Evolutionary conservation across 768 basidiomycete species (phyloP), one percentile per base, ranked within the genome.

Genomic region (Panaeolus papilionaceus): DNA sequence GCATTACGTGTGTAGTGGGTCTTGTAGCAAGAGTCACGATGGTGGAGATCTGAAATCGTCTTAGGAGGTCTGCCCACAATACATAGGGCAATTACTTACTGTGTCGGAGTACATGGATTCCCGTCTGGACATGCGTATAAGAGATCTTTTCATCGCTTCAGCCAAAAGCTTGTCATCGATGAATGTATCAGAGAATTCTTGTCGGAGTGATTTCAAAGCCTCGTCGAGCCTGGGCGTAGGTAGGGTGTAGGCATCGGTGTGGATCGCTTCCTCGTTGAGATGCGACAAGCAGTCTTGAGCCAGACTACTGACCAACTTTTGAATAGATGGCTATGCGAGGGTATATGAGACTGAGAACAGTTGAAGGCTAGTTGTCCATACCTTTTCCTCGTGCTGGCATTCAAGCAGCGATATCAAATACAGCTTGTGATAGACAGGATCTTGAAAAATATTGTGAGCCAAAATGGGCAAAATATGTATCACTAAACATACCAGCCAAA

Each of bases 301-400:
- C n/a, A 93, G 78, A 64, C 74, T 86, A 61, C 77, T 81, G 54
- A 92, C 86, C 6, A 94, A 79, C 74, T 91, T 89, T 77, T 94
- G 92, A 44, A 94, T 85, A 3, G 92, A 92, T 16, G 90, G 91
- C 92, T 93, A 68, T 42, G 14, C 6, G 12, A 23, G 14, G 6
- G 9, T 10, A 12, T 62, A 44, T 66, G 47, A 44, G 16, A 61
- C 66, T 45, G 47, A 47, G 40, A 28, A 38, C 14, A 18, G 16
- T 5, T 2, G 28, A 20, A 40, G 9, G 18, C 42, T 23, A n/a
- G 26, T 44, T 8, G 23, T 66, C 38, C 65, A 47, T 66, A 90
- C 93, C 86, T 95, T 95, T 75, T 95, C 94, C 73, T 95, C 92
- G 66, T 92, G 90, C 73, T 94, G 93, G 69, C 91, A 92, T 70